These are phyloP conservation scores for Coriolopsis trogii DNA, from an alignment of 1,284 basidiomycete genomes.

Conservation along the genomic window DNA sequence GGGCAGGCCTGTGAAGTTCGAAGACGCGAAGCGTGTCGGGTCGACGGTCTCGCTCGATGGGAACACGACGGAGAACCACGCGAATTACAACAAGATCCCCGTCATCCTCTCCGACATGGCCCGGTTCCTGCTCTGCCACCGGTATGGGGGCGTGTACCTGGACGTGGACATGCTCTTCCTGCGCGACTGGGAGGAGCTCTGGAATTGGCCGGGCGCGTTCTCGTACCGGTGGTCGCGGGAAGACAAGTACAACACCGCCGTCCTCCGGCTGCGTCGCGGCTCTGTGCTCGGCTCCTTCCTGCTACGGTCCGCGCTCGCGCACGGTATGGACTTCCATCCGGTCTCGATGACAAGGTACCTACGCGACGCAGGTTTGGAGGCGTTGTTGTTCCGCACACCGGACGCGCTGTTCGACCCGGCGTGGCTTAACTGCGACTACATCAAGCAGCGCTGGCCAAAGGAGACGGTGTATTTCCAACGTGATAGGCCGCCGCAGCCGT, in stretches of 20 bases:
- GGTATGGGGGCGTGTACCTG: constrained; percentile 71
- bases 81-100: constrained; percentile 62
- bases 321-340: constrained; percentile 72
- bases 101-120: constrained; percentile 74
- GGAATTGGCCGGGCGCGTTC: constrained; percentile 71
- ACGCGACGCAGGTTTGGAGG: constrained; percentile 61
- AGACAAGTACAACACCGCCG: constrained; percentile 72
- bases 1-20: constrained; percentile 53
- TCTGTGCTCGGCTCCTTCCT: constrained; percentile 67
- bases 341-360: constrained; percentile 67
- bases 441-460: constrained; percentile 4
- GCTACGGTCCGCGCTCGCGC: constrained; percentile 67
- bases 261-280: constrained; percentile 64
- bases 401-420: constrained; percentile 73
- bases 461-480: constrained; percentile 58
- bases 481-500: constrained; percentile 68
- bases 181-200: constrained; percentile 75
- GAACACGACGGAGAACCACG: constrained; percentile 26
- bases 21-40: constrained; percentile 33
- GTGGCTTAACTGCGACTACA: constrained; percentile 56
- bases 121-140: constrained; percentile 68
- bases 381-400: constrained; percentile 62
- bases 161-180: constrained; percentile 75
- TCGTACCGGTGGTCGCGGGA: constrained; percentile 71
- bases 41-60: constrained; percentile 19